Evolutionary conservation across 2,329 filamentous ascomycete genomes (phyloP).

Genomic region (Aspergillus sergii): DNA sequence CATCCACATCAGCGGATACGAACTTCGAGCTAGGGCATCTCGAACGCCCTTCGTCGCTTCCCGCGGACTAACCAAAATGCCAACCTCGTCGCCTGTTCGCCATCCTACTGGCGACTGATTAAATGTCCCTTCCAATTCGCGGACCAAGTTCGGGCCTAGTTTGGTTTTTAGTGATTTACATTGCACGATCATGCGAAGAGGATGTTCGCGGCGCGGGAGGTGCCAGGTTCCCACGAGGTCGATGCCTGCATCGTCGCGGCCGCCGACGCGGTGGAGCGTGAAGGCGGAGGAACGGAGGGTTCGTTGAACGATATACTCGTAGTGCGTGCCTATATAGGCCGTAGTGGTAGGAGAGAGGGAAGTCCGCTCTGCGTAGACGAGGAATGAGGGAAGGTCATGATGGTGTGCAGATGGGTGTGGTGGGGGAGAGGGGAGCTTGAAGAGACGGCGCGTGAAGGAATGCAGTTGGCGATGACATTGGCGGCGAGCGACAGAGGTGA

Average conservation of each 20-base stretch:
- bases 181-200: slow-evolving; percentile 48
- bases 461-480: slow-evolving; percentile 14
- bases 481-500: not conserved
- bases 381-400: slow-evolving; percentile 42
- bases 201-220: slow-evolving; percentile 36
- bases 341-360: slow-evolving; percentile 41
- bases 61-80: slow-evolving; percentile 68
- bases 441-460: slow-evolving; percentile 38
- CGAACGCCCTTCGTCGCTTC: slow-evolving; percentile 78
- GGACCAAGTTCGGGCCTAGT: slow-evolving; percentile 46
- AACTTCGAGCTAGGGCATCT: slow-evolving; percentile 68
- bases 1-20: slow-evolving; percentile 70
- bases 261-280: slow-evolving; percentile 46
- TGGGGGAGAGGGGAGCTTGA: slow-evolving; percentile 39
- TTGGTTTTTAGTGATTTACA: slow-evolving; percentile 50
- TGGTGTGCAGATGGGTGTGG: slow-evolving; percentile 38
- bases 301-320: slow-evolving; percentile 49
- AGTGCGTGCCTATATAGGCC: slow-evolving; percentile 48
- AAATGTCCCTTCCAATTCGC: slow-evolving; percentile 67
- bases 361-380: slow-evolving; percentile 42
- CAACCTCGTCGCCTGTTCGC: slow-evolving; percentile 67
- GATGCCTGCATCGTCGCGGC: slow-evolving; percentile 49
- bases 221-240: slow-evolving; percentile 52
- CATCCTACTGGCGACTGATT: slow-evolving; percentile 72
- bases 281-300: slow-evolving; percentile 45